phyloP scores from a whole-genome alignment of 2,329 filamentous ascomycete species.

The Trichoderma koningiopsis region DNA sequence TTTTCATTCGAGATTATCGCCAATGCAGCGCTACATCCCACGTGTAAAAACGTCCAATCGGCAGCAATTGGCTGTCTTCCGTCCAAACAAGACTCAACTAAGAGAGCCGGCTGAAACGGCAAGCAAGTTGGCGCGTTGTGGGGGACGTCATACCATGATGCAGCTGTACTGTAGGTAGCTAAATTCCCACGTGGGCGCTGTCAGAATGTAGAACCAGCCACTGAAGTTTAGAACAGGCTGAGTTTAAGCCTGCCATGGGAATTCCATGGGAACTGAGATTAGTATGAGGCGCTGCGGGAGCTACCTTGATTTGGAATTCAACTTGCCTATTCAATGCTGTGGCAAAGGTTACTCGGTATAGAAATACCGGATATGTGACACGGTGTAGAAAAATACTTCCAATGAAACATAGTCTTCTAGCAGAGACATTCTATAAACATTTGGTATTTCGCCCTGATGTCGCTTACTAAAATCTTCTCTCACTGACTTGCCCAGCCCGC shows the following conservation, averaged over 20 bases:
- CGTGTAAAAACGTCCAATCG: not conserved
- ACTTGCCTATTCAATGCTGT: not conserved
- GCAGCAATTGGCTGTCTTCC: not conserved
- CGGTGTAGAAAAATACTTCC: not conserved
- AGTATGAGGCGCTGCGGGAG: not conserved
- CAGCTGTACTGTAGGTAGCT: not conserved
- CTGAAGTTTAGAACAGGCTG: not conserved
- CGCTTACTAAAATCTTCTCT: not conserved
- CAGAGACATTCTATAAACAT: not conserved
- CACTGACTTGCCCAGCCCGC: no score
- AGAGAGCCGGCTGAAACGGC: not conserved
- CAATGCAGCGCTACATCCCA: not conserved
- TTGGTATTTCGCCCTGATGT: not conserved
- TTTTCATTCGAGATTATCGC: not conserved
- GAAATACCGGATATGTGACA: not conserved
- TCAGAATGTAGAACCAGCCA: not conserved
- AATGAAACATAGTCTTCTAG: not conserved
- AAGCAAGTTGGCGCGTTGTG: not conserved
- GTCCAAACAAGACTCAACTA: not conserved
- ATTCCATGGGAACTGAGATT: not conserved
- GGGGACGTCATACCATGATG: not conserved
- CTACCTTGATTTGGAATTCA: not conserved
- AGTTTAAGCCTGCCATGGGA: not conserved
- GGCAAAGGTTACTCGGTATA: not conserved
- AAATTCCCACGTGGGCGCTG: not conserved